A percentile compares a stretch with the other conserved stretches of the same genome.
Conservation (phyloP, 1,284 basidiomycete species). For the Ustanciosporium gigantosporum region DNA sequence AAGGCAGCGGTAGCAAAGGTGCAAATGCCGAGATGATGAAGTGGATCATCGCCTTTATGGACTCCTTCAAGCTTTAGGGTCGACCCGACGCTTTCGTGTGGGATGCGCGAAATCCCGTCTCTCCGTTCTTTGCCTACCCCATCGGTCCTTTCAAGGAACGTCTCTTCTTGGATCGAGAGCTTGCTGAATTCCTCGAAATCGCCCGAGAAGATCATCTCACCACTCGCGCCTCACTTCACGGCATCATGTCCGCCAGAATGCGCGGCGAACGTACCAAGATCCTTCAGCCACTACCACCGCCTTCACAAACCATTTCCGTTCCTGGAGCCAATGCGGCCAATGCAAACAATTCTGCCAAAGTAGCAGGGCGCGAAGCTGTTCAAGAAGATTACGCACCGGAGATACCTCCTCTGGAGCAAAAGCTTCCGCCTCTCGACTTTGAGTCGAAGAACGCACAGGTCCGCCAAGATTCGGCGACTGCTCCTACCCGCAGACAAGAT, state of each 20-base stretch:
- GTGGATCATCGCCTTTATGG: slow-evolving; percentile 75
- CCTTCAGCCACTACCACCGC: slow-evolving; percentile 53
- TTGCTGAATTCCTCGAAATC: slow-evolving; percentile 77
- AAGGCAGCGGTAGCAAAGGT: slow-evolving; percentile 71
- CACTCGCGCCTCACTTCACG: slow-evolving; percentile 48
- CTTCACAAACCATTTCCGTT: slow-evolving; percentile 5
- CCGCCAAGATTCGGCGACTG: too few species aligned
- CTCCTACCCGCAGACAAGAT: too few species aligned
- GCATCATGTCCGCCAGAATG: slow-evolving; percentile 59
- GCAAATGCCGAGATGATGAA: slow-evolving; percentile 79
- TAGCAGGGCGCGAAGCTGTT: too few species aligned
- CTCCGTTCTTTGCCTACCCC: slow-evolving; percentile 60
- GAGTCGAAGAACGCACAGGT: too few species aligned
- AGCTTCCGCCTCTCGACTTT: slow-evolving; percentile 44
- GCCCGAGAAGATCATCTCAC: slow-evolving; percentile 68
- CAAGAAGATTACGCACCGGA: too few species aligned
- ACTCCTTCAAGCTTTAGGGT: slow-evolving; percentile 60
- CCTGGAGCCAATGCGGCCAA: background rate
- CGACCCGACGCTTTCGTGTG: slow-evolving; percentile 49
- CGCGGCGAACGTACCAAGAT: slow-evolving; percentile 56
- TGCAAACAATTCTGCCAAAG: too few species aligned
- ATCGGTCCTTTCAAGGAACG: slow-evolving; percentile 64
- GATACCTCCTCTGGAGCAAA: too few species aligned
- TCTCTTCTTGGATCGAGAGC: slow-evolving; percentile 85
- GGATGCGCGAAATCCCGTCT: slow-evolving; percentile 64